Base-by-base conservation (phyloP, 208 protist genomes). In the Trypanosoma avium region DNA sequence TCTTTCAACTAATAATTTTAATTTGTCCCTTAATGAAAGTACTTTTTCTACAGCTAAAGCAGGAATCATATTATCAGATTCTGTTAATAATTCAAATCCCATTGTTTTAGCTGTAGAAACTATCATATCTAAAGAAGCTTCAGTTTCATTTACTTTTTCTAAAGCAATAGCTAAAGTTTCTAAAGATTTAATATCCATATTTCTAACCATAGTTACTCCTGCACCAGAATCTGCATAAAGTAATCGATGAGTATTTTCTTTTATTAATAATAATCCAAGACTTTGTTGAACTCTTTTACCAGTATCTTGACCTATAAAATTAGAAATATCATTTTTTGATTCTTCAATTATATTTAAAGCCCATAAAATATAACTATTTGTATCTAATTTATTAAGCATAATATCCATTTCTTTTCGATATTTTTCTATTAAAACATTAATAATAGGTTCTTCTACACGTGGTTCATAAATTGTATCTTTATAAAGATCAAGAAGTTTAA, bases 301-400 rank as follows among this genome's bases (percentile, higher is more conserved):
- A 30, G 67, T 64, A 26, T 59, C 46, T 27, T 50, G 42, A 45
- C 58, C 42, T 26, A 75, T 35, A 15, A 79, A 17, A 42, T 61
- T 33, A 32, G 56, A 55, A 22, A 73, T 40, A 67, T 75, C 53
- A 22, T 12, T 15, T 42, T 65, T 55, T 59, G 38, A 32, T 19
- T 66, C 22, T 26, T 64, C 49, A 47, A 62, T 64, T 29, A 27
- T 26, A 46, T 50, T 21, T 42, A 53, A n/a, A 19, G 61, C 60
- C 73, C 73, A 79, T 17, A 42, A 30, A 66, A 79, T 32, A 70
- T 75, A 79, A 5, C 55, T 15, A 24, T 58, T 60, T 29, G 49
- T 58, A 54, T 43, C 36, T 24, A 46, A 26, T 17, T 30, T n/a
- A 26, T 22, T 24, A 21, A 53, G 33, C 42, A 38, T 59, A 17